Evolutionary conservation across 2,329 filamentous ascomycete species (phyloP), one percentile per base, ranked within the genome.

Genomic region (Cercospora berteroae): DNA sequence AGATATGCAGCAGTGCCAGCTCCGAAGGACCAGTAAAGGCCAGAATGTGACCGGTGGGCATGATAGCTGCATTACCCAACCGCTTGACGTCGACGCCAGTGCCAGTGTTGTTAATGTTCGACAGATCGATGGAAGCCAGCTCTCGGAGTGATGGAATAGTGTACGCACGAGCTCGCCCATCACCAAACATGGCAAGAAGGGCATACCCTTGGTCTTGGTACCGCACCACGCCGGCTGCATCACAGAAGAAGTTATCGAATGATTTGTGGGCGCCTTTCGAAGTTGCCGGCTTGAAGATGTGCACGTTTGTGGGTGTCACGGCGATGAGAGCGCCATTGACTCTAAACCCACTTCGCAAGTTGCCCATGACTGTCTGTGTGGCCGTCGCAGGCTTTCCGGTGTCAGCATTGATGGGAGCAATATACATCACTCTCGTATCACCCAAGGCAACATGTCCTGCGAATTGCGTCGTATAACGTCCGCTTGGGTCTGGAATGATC

Each of bases 1-100:
- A 98, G 12, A 93, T 87, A 67, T 92, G 90, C n/a, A 97, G 81
- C 29, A 97, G 81, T 0, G 89, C 90, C 60, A 97, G 80, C 79
- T 98, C 94, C 4, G 91, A 93, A 0, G 94, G 94, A 0, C 94
- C 93, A 1, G 89, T 90, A 93, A 94, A 98, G 44, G 89, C 92
- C 70, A 97, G 86, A 20, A 98, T 85, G 73, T 95, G 91, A 5
- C 95, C 94, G 0, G 90, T 90, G 18, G 87, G 83, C 0, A 91
- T 91, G 58, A 97, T 89, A 13, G 88, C 82, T 0, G 91, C 86
- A 33, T 90, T 88, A 1, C 85, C 82, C 63, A 90, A 87, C n/a
- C 93, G 87, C 23, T 87, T 87, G 29, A 89, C 84, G 74, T 98
- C 94, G 3, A 96, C 81, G n/a, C 68, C 67, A 5, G 56, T 50